Evolutionary conservation across 192 early-diverging fungal species (phyloP).

Genomic region (Dimargaris cristalligena): DNA sequence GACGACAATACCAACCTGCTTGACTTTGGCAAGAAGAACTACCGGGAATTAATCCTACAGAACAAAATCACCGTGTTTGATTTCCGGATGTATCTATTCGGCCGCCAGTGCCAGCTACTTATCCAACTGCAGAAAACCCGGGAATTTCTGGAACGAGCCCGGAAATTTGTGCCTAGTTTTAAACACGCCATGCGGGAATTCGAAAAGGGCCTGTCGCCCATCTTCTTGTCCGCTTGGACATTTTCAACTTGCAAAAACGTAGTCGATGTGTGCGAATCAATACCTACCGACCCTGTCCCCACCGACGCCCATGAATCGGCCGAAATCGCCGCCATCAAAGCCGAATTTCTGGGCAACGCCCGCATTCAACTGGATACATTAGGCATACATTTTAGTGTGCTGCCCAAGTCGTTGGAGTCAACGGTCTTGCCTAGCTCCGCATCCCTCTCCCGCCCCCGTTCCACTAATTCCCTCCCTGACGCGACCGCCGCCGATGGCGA

Average conservation of each 20-base stretch:
- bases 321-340: constrained; percentile 24
- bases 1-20: constrained; percentile 81
- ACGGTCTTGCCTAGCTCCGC: constrained; percentile 2
- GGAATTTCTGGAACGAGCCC: constrained; percentile 22
- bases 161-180: constrained; percentile 21
- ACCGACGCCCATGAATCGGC: constrained; percentile 8
- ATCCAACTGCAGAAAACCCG: constrained; percentile 35
- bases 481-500: neutral
- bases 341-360: constrained; percentile 25
- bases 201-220: constrained; percentile 18
- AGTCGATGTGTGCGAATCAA: constrained; percentile 28
- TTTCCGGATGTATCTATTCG: constrained; percentile 90
- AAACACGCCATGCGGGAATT: constrained; percentile 18
- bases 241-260: constrained; percentile 25
- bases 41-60: constrained; percentile 73
- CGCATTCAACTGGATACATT: constrained; percentile 25
- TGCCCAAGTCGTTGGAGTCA: constrained; percentile 9
- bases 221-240: constrained; percentile 26
- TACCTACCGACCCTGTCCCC: constrained; percentile 12
- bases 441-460: constrained; percentile 12
- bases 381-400: constrained; percentile 16
- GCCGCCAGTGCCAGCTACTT: constrained; percentile 69
- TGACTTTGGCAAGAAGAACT: constrained; percentile 57
- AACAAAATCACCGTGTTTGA: constrained; percentile 90
- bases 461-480: constrained; percentile 1